These are phyloP conservation scores for Chamaecrista fasciculata DNA, from an alignment of 306 rosid genomes.

Conservation along the genomic window DNA sequence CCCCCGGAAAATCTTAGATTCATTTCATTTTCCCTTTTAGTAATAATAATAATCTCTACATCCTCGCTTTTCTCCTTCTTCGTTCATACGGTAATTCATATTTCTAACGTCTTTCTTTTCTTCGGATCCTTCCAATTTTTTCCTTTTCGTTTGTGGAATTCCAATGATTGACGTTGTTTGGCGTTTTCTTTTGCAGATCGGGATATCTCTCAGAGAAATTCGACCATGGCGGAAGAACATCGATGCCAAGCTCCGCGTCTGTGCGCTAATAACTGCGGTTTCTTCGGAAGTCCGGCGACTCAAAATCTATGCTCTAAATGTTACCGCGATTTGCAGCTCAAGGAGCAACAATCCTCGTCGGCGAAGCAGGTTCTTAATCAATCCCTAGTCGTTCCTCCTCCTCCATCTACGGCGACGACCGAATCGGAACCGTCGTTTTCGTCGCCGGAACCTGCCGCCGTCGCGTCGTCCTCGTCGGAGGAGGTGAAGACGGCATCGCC, in stretches of 20 bases:
- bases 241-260: conserved; percentile 71
- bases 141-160: neutral
- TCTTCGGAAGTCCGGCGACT: conserved; percentile 72
- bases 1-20: neutral
- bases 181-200: conserved; percentile 1
- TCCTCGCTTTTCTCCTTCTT: neutral
- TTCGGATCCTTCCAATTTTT: too few relatives aligned
- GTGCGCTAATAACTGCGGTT: conserved; percentile 80
- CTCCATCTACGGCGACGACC: neutral
- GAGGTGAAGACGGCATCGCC: neutral
- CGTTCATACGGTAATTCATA: neutral
- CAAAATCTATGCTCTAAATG: conserved; percentile 74
- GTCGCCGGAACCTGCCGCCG: neutral
- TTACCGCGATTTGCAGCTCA: conserved; percentile 66
- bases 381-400: conserved; percentile 39
- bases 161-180: neutral
- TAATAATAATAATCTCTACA: neutral
- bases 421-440: neutral
- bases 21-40: neutral
- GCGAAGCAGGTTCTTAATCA: conserved; percentile 56
- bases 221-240: conserved; percentile 96
- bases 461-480: neutral
- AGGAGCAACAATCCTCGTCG: conserved; percentile 61
- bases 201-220: neutral
- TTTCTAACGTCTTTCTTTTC: too few relatives aligned